These are phyloP conservation scores for Talaromyces rugulosus DNA, from an alignment of 2,329 filamentous ascomycete genomes.

Conservation along the genomic window DNA sequence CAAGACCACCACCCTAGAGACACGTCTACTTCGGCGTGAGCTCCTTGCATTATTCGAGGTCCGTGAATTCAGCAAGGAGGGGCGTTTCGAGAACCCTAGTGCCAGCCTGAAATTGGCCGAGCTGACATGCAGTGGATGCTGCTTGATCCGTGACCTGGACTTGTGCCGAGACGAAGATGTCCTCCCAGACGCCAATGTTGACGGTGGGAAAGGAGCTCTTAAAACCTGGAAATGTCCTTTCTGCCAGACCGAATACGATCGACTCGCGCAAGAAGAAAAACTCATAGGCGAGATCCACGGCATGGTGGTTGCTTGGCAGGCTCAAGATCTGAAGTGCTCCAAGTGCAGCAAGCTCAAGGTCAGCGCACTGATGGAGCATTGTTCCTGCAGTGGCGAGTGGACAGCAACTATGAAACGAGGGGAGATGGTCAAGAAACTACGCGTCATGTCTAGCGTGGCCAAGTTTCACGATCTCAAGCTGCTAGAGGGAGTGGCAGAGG, in stretches of 20 bases:
- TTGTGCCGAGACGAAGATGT: constrained; percentile 86
- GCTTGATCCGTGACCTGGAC: constrained; percentile 81
- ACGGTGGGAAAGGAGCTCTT: constrained; percentile 25
- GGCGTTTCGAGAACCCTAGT: constrained; percentile 81
- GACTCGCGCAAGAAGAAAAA: constrained; percentile 77
- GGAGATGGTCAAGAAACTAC: constrained; percentile 62
- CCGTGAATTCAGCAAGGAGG: constrained; percentile 85
- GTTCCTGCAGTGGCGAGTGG: constrained; percentile 87
- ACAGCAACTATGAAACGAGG: constrained; percentile 63
- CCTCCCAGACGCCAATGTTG: constrained; percentile 49
- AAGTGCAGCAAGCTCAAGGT: constrained; percentile 64
- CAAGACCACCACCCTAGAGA: constrained; percentile 84
- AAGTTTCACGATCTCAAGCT: constrained; percentile 76
- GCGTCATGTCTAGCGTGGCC: constrained; percentile 70
- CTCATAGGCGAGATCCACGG: constrained; percentile 74
- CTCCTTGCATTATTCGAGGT: constrained; percentile 87
- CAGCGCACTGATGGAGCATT: constrained; percentile 97
- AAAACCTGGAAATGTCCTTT: constrained; percentile 70
- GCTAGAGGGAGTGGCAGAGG: constrained; percentile 69
- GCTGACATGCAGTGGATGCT: constrained; percentile 85
- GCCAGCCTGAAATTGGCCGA: constrained; percentile 68
- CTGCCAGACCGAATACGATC: constrained; percentile 71
- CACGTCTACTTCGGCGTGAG: constrained; percentile 81
- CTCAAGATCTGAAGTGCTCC: constrained; percentile 84
- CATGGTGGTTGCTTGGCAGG: constrained; percentile 73